Conservation (phyloP, 2,329 filamentous ascomycete species). For the Ceratocystis ficicola region DNA sequence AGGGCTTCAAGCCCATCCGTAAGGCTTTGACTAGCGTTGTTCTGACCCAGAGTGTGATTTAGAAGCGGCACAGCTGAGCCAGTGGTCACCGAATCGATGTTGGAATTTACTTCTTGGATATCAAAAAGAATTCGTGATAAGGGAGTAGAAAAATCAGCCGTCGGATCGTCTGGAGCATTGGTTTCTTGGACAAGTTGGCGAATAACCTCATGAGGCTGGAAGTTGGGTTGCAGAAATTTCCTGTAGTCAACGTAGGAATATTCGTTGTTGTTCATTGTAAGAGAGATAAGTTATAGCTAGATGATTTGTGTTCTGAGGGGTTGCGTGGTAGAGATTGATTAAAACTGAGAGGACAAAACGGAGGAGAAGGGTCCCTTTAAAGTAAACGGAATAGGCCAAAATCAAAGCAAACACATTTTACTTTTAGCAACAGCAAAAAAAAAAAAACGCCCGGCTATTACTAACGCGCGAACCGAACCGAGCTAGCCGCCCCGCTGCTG, state of each 20-base stretch:
- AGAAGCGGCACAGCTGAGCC: slow-evolving; percentile 72
- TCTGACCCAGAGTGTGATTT: slow-evolving; percentile 62
- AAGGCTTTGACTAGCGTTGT: slow-evolving; percentile 58
- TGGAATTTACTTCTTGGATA: slow-evolving; percentile 90
- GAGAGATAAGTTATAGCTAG: not conserved
- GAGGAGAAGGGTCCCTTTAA: too few relatives aligned
- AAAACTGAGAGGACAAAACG: too few relatives aligned
- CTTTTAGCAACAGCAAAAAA: too few relatives aligned
- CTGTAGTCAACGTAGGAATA: slow-evolving; percentile 94
- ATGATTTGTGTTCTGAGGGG: not conserved
- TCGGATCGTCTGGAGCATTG: slow-evolving; percentile 81
- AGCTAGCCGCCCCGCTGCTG: too few relatives aligned
- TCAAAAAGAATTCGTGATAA: slow-evolving; percentile 91
- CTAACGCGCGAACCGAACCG: too few relatives aligned
- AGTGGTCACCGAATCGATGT: slow-evolving; percentile 82
- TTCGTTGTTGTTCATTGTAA: slow-evolving; percentile 36
- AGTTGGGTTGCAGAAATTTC: slow-evolving; percentile 70
- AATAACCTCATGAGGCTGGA: slow-evolving; percentile 71
- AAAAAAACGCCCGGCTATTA: too few relatives aligned
- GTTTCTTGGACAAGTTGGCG: slow-evolving; percentile 80
- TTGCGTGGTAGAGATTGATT: not conserved
- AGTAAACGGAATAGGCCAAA: too few relatives aligned
- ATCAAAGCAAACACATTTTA: too few relatives aligned
- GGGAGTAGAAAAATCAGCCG: slow-evolving; percentile 90
- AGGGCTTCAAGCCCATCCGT: slow-evolving; percentile 68